phyloP scores from a whole-genome alignment of 257 asterid genomes.

The Solanum bukasovii region DNA sequence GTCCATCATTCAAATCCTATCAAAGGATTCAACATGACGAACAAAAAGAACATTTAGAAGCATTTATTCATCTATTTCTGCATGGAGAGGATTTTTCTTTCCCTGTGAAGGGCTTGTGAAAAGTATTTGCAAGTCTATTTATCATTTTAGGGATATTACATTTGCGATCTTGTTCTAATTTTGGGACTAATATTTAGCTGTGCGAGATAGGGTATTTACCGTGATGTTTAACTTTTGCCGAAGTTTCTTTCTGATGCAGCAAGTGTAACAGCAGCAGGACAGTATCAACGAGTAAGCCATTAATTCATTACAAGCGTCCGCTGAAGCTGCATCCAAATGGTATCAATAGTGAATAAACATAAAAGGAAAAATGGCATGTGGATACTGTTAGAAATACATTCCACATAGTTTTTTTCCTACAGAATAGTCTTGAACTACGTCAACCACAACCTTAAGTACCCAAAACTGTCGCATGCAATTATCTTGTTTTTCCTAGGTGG shows the following conservation, averaged over 20 bases:
- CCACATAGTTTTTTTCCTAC: background rate
- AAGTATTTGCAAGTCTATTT: background rate
- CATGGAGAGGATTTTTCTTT: background rate
- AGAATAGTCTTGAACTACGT: background rate
- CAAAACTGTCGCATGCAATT: background rate
- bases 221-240: conserved; percentile 51
- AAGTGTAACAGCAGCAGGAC: conserved; percentile 86
- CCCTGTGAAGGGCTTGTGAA: background rate
- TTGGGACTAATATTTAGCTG: background rate
- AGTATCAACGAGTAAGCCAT: conserved; percentile 78
- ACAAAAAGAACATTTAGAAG: background rate
- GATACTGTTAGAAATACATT: background rate
- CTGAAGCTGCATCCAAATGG: conserved; percentile 50
- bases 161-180: background rate
- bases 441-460: background rate
- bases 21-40: background rate
- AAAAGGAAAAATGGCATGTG: background rate
- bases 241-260: conserved; percentile 73
- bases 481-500: background rate
- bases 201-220: conserved; percentile 12
- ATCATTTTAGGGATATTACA: background rate
- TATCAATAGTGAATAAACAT: background rate
- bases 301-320: conserved; percentile 73
- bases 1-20: background rate
- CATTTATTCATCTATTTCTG: background rate